Evolutionary conservation across 1,284 basidiomycete species (phyloP), one percentile per base, ranked within the genome.

Genomic region (Veloboletus limbatus): DNA sequence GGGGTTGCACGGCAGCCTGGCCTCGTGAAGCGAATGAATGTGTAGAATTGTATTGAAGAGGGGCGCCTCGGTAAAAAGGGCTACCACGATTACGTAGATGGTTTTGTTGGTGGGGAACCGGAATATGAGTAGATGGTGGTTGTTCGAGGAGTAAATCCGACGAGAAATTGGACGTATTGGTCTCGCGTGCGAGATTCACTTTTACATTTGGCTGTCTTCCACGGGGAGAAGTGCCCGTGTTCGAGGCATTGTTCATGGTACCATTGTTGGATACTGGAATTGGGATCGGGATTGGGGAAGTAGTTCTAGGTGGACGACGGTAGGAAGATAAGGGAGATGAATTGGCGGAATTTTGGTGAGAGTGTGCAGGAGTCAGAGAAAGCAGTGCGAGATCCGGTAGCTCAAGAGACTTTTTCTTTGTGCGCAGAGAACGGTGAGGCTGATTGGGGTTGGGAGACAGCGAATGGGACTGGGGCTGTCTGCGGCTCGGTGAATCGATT

Each of bases 331-430:
- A 69, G 47, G 73, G 72, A 22, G 75, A 74, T 47, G 63, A 62
- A 36, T 60, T 61, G 49, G 63, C 56, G 38, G 68, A 67, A 55
- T 60, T 57, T 38, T 64, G 67, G 53, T 61, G 66, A 33, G 68
- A 69, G 37, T 70, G 60, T 25, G 73, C 66, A 37, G 76, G 73
- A 24, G 77, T 75, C 53, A 79, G 59, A n/a, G 78, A 72, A 47
- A 84, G 73, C 43, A 75, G 75, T 24, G 81, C 82, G 55, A 89
- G 79, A 71, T 88, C 86, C 47, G 86, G 86, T 33, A 89, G 74
- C 62, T 89, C 85, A 30, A 89, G 76, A 0, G 82, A 85, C 58
- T 76, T 80, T 70, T 85, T 87, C 74, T 85, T 88, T 18, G 71
- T 71, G 40, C 81, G 73, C 48, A 85, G 69, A 36, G 82, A 81